phyloP scores from a whole-genome alignment of 306 rosid genomes.

The Arachis hypogaea region DNA sequence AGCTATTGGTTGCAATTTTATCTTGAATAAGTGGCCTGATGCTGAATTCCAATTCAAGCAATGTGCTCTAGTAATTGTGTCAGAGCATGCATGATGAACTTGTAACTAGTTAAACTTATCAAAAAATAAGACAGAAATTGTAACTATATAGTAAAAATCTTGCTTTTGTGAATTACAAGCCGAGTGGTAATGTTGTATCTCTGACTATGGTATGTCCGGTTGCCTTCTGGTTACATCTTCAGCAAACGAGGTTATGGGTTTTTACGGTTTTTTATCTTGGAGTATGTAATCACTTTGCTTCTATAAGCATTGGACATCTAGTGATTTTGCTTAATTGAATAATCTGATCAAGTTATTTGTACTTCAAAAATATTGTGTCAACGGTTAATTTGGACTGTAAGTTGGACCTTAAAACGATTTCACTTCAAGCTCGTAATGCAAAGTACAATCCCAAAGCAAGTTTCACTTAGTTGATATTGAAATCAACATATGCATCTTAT shows the following conservation, averaged over 20 bases:
- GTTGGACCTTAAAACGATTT: slow-evolving; percentile 91
- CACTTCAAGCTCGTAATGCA: slow-evolving; percentile 92
- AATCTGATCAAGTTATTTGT: slow-evolving; percentile 29
- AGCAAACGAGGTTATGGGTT: background rate
- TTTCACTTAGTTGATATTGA: slow-evolving; percentile 1
- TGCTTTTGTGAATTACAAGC: background rate
- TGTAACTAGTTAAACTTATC: too few species aligned
- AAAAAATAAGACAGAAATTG: background rate
- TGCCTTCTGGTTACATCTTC: background rate
- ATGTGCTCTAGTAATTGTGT: background rate
- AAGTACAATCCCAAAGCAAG: slow-evolving; percentile 97
- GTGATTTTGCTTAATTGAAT: background rate
- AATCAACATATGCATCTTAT: slow-evolving; percentile 1
- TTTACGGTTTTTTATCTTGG: background rate
- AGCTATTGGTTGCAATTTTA: background rate
- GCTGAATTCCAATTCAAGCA: background rate
- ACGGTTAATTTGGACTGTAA: slow-evolving; percentile 94
- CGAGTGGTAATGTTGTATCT: background rate
- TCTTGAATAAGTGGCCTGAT: background rate
- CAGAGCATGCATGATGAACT: background rate
- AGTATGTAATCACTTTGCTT: background rate
- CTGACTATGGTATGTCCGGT: background rate
- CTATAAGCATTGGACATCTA: background rate
- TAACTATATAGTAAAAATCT: background rate
- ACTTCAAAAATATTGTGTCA: slow-evolving; percentile 82